Conservation (phyloP, 768 basidiomycete genomes). For the Lyophyllum decastes region DNA sequence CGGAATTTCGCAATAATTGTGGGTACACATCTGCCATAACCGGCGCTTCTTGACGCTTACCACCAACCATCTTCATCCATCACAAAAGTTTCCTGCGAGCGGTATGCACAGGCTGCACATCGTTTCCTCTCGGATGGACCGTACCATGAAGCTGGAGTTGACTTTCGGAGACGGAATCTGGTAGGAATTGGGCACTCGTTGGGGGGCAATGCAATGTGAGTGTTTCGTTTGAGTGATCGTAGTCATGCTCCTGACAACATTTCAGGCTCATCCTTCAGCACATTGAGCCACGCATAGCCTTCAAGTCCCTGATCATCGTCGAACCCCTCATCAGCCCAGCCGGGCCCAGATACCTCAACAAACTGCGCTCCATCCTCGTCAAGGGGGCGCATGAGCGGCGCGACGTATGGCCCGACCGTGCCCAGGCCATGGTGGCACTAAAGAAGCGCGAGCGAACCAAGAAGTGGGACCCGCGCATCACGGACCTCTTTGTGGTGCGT, state of each 20-base stretch:
- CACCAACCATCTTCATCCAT: conserved; percentile 3
- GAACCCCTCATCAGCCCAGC: conserved; percentile 65
- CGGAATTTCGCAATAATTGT: conserved; percentile 50
- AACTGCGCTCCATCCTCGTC: conserved; percentile 45
- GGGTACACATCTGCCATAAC: conserved; percentile 18
- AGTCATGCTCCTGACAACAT: not conserved
- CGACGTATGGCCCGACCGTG: conserved; percentile 51
- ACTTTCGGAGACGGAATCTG: conserved; percentile 52
- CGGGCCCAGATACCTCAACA: conserved; percentile 40
- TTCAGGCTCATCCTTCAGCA: conserved; percentile 55
- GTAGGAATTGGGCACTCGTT: conserved; percentile 72
- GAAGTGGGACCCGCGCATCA: conserved; percentile 57
- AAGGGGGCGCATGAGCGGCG: conserved; percentile 48
- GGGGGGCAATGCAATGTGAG: conserved; percentile 66
- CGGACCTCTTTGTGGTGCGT: conserved; percentile 54
- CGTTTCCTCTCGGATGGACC: conserved; percentile 52
- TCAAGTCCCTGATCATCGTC: conserved; percentile 56
- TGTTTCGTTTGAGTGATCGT: conserved; percentile 9
- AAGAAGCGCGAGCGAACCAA: conserved; percentile 31
- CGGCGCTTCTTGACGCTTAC: conserved; percentile 3
- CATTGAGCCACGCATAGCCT: conserved; percentile 43
- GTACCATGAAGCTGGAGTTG: conserved; percentile 37
- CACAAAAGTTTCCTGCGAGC: conserved; percentile 60
- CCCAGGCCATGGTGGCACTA: conserved; percentile 40
- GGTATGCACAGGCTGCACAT: conserved; percentile 60